Percentiles rank a stretch among this genome's conserved stretches.
These are phyloP conservation scores for Cordyceps pruinosa DNA, from an alignment of 2,329 filamentous ascomycete species.

Conservation along the genomic window DNA sequence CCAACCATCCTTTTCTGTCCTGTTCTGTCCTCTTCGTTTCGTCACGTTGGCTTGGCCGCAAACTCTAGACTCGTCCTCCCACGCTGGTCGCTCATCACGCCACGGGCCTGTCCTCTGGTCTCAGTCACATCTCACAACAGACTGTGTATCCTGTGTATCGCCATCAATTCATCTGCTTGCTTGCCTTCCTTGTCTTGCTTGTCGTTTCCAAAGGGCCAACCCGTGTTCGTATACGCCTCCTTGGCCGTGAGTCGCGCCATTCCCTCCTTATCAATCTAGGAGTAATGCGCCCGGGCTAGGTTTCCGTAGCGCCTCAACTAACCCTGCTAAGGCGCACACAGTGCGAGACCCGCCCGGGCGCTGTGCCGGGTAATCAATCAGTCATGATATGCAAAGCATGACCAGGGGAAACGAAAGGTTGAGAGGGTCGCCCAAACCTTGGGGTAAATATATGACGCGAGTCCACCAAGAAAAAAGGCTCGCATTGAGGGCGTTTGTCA, in stretches of 20 bases:
- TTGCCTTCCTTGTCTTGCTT: neutral
- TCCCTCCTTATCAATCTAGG: constrained; percentile 10
- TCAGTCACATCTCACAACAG: neutral
- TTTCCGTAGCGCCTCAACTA: too few species aligned
- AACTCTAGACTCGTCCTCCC: too few species aligned
- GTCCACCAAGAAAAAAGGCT: too few species aligned
- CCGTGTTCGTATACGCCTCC: neutral
- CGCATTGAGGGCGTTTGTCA: too few species aligned
- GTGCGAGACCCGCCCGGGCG: neutral
- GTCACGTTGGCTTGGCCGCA: neutral
- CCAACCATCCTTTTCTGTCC: neutral
- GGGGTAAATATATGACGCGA: neutral
- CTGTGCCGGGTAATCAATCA: constrained; percentile 8
- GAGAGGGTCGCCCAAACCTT: neutral
- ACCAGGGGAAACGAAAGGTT: too few species aligned
- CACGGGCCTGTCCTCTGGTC: neutral
- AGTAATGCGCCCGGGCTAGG: constrained; percentile 1
- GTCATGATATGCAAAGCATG: constrained; percentile 10
- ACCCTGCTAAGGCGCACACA: neutral
- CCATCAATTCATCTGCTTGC: neutral
- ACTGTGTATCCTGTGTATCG: too few species aligned
- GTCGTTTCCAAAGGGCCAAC: neutral
- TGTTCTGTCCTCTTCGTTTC: neutral
- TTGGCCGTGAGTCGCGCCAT: neutral
- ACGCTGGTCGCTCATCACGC: too few species aligned